phyloP scores from a whole-genome alignment of 768 basidiomycete genomes.

The Multifurca ochricompacta region DNA sequence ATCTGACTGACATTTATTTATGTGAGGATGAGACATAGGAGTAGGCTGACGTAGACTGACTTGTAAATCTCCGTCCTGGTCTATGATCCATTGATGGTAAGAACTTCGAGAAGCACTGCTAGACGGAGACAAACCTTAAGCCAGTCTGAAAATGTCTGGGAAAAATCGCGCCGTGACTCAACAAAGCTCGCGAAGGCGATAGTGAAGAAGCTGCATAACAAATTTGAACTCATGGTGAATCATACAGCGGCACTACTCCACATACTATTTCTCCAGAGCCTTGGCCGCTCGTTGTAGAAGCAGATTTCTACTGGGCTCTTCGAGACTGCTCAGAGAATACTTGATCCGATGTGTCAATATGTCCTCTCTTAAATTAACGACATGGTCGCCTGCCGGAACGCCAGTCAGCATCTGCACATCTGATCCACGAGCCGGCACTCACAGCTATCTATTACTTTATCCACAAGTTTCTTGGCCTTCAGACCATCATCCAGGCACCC shows the following conservation, averaged over 20 bases:
- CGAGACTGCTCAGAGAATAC: constrained; percentile 77
- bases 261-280: constrained; percentile 87
- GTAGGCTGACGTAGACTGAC: constrained; percentile 37
- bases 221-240: neutral
- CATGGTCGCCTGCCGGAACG: constrained; percentile 65
- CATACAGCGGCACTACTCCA: constrained; percentile 1
- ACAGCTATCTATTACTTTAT: constrained; percentile 81
- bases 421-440: constrained; percentile 8
- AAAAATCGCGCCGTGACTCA: constrained; percentile 49
- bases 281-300: constrained; percentile 61
- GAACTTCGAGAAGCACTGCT: neutral
- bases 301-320: constrained; percentile 41
- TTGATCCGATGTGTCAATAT: constrained; percentile 76
- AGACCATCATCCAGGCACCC: constrained; percentile 88
- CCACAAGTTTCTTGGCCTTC: constrained; percentile 82
- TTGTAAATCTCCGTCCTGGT: constrained; percentile 88
- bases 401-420: neutral
- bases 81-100: constrained; percentile 28
- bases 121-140: constrained; percentile 47
- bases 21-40: neutral
- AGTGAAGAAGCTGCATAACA: constrained; percentile 68
- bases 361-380: constrained; percentile 85
- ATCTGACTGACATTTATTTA: constrained; percentile 63
- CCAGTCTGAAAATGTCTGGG: constrained; percentile 79
- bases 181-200: constrained; percentile 91